A percentile compares a stretch with the other conserved stretches of the same genome.
Evolutionary conservation across 192 early-diverging fungal species (phyloP).

Genomic region (Cetraspora pellucida): DNA sequence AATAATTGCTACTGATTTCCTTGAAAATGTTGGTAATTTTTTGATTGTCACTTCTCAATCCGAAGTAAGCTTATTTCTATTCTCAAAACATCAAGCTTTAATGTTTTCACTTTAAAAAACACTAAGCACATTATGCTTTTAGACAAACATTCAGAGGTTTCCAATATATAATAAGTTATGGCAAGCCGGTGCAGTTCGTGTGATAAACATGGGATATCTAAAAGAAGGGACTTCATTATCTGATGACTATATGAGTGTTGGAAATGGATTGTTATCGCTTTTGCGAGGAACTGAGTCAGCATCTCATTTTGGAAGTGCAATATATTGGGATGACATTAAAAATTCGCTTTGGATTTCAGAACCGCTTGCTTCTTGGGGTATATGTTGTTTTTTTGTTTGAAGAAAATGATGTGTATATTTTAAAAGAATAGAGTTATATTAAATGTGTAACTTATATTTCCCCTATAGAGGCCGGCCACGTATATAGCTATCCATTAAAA

Average conservation of each 20-base stretch:
- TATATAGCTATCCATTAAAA: constrained; percentile 12
- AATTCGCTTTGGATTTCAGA: constrained; percentile 12
- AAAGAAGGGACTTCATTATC: constrained; percentile 7
- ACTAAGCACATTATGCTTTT: background rate
- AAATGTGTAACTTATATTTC: background rate
- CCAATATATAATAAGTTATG: constrained; percentile 32
- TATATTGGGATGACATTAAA: background rate
- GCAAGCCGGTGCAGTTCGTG: constrained; percentile 45
- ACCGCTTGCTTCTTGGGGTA: constrained; percentile 26
- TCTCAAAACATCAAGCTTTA: background rate
- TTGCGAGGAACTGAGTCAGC: background rate
- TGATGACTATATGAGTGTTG: constrained; percentile 14
- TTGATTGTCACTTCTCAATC: constrained; percentile 24
- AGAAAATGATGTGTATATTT: background rate
- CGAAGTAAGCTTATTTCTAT: constrained; percentile 2
- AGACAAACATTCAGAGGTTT: constrained; percentile 10
- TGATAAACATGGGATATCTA: constrained; percentile 31
- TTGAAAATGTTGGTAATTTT: background rate
- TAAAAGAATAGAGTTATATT: background rate
- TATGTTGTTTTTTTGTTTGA: background rate
- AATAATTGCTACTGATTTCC: constrained; percentile 20
- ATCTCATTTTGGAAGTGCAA: constrained; percentile 19
- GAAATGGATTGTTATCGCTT: constrained; percentile 1
- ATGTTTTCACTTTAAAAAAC: background rate
- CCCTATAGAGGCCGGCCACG: background rate